Evolutionary conservation across 176 grass and related monocot genomes (phyloP), one percentile per base, ranked within the genome.

Genomic region (Stipa capillata): DNA sequence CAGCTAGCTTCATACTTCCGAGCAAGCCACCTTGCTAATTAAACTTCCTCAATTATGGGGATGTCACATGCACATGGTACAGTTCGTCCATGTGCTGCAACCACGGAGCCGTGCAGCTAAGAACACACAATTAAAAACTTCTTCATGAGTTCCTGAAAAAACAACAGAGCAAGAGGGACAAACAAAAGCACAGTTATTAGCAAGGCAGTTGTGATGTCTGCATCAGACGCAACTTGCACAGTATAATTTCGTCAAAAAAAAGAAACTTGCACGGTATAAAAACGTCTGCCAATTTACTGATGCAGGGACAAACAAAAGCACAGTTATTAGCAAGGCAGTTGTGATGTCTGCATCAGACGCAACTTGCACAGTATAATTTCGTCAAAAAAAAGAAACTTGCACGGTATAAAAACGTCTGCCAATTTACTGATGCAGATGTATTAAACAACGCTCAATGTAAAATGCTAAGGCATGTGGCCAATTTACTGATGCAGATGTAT

Each of bases 141-240:
- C 82, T 87, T 92, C 45, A 89, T 85, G 67, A 87, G 50, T 32
- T 94, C 95, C 91, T 97, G 92, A n/a, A n/a, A 73, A 87, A 80
- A 81, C 72, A 86, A 37, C 45, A 84, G 24, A 82, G 69, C 54
- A 77, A 82, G 62, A 76, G 41, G 57, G n/a, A n/a, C n/a, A n/a
- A n/a, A 67, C 60, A 72, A 65, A 33, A 69, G 41, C 69, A 81
- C 32, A 40, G 84, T 76, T 40, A 65, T 56, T 93, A 70, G 33
- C 73, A 20, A 48, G 63, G 77, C 64, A 49, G 55, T 61, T 84
- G 59, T 24, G 40, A 39, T 79, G n/a, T n/a, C n/a, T n/a, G n/a
- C n/a, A n/a, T n/a, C n/a, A n/a, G n/a, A n/a, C n/a, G n/a, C 51
- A 84, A 62, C 70, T 82, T 61, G 76, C 23, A 33, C 29, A 60